phyloP scores from a whole-genome alignment of 140 eudicot genomes.

The Ambrosia hybrid region DNA sequence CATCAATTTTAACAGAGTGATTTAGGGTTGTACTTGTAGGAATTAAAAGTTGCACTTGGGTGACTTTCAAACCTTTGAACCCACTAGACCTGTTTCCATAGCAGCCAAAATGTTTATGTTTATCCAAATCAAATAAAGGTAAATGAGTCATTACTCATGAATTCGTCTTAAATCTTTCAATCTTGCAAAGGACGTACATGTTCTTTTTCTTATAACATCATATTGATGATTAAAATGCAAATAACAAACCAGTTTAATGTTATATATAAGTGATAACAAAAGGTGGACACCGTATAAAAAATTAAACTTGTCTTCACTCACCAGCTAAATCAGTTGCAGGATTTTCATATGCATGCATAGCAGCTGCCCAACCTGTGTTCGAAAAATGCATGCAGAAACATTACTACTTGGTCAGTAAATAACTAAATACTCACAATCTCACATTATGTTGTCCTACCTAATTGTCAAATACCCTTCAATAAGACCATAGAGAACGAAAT shows the following conservation, averaged over 20 bases:
- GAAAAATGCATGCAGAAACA: neutral
- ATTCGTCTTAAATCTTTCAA: neutral
- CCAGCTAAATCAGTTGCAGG: conserved; percentile 78
- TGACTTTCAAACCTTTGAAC: neutral
- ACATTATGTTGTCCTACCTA: neutral
- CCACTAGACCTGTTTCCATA: neutral
- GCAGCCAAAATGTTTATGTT: conserved; percentile 3
- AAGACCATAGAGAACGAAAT: neutral
- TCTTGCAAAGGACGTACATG: neutral
- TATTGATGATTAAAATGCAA: neutral
- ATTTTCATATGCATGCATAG: conserved; percentile 68
- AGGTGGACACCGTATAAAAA: neutral
- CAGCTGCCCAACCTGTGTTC: conserved; percentile 84
- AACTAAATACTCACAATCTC: no score
- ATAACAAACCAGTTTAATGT: neutral
- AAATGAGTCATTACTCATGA: neutral
- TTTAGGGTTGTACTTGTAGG: neutral
- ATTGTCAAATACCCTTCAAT: conserved; percentile 1
- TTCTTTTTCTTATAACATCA: neutral
- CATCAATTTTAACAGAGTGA: neutral
- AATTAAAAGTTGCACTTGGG: neutral
- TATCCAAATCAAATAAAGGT: no score
- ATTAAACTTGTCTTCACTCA: conserved; percentile 35
- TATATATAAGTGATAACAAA: conserved; percentile 1
- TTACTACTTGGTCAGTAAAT: neutral